These are phyloP conservation scores for Talaromyces liani DNA, from an alignment of 495 filamentous ascomycete species.

Conservation along the genomic window DNA sequence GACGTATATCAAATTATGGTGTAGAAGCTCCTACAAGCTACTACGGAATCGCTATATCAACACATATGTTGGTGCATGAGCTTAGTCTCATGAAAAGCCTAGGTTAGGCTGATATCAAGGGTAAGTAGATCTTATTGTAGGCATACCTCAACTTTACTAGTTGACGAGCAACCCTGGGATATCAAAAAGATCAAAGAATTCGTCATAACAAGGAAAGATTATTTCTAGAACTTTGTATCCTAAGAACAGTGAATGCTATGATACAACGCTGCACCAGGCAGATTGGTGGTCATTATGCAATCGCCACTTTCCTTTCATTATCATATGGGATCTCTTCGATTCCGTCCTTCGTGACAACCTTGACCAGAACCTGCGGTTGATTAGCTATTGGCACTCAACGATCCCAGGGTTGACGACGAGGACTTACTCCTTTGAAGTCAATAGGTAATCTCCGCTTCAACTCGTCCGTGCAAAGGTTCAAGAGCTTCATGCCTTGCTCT, in stretches of 20 bases:
- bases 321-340: conserved; percentile 65
- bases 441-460: conserved; percentile 91
- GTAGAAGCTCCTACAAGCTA: too few species aligned
- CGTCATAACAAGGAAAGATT: conserved; percentile 1
- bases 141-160: background rate
- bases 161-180: background rate
- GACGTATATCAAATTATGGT: too few species aligned
- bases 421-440: conserved; percentile 85
- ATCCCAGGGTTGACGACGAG: too few species aligned
- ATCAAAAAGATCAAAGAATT: background rate
- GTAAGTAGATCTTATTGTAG: background rate
- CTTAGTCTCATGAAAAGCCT: background rate
- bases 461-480: conserved; percentile 93
- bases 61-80: background rate
- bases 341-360: conserved; percentile 89
- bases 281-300: conserved; percentile 44
- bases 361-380: conserved; percentile 59
- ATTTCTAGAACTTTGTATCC: conserved; percentile 3
- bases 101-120: too few species aligned
- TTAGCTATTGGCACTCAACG: too few species aligned
- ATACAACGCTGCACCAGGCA: conserved; percentile 29
- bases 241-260: conserved; percentile 27
- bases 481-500: conserved; percentile 80
- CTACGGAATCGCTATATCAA: too few species aligned
- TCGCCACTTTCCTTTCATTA: conserved; percentile 64